These are phyloP conservation scores for Pseudocercospora cruenta DNA, from an alignment of 2,329 filamentous ascomycete species.

Conservation along the genomic window DNA sequence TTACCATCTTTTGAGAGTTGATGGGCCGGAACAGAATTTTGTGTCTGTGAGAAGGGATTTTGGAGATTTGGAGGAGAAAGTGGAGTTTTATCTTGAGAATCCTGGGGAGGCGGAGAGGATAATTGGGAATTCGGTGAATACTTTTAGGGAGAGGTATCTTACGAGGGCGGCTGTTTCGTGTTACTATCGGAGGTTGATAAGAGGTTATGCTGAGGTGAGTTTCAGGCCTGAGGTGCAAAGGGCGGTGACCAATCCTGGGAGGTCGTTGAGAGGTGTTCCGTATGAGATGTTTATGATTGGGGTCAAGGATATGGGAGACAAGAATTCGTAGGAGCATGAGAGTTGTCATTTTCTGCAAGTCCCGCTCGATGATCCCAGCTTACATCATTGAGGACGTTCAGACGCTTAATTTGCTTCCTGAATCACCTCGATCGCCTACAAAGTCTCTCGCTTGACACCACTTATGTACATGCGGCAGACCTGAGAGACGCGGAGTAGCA, in stretches of 20 bases:
- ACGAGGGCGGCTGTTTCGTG: conserved; percentile 34
- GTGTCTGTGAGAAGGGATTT: conserved; percentile 45
- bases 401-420: too few relatives aligned
- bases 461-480: too few relatives aligned
- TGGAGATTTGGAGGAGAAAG: conserved; percentile 42
- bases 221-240: conserved; percentile 17
- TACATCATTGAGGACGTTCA: too few relatives aligned
- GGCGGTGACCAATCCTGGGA: background rate
- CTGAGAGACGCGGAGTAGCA: too few relatives aligned
- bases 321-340: too few relatives aligned
- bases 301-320: background rate
- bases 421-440: too few relatives aligned
- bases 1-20: conserved; percentile 25
- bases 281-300: conserved; percentile 13
- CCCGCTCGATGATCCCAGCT: too few relatives aligned
- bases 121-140: conserved; percentile 52
- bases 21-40: conserved; percentile 31
- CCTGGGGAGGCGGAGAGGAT: conserved; percentile 44
- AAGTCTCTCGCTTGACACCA: too few relatives aligned
- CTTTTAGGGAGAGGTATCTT: conserved; percentile 58
- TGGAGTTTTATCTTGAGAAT: conserved; percentile 48
- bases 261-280: conserved; percentile 2
- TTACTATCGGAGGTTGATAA: conserved; percentile 23
- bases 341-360: too few relatives aligned
- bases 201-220: conserved; percentile 24